Base-by-base conservation (phyloP, 441 rosid species). In the Breynia disticha region DNA sequence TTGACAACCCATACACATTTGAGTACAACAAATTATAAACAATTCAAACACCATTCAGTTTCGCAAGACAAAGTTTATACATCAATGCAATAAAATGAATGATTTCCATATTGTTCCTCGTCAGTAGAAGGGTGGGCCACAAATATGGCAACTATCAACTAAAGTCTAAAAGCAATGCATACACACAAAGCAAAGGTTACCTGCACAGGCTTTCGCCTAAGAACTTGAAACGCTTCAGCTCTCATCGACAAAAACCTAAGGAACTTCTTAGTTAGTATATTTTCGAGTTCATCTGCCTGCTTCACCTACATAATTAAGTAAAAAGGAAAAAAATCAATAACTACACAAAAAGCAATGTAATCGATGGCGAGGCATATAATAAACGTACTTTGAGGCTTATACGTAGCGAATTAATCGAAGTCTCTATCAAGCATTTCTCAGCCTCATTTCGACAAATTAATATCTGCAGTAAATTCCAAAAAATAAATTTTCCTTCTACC, bases 231-330 rank as follows among this genome's bases (percentile, higher is more conserved):
- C 63, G 97, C 98, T 75, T 93, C 97, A 65, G 98, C 95, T 61
- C 97, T 86, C 90, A 89, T 93, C 17, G 98, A 93, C 78, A 93
- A 75, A 78, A 93, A 93, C 70, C 93, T 78, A 48, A 91, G 89
- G 55, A 91, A 88, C 65, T 86, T 91, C 64, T 86, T 91, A 46
- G 91, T 69, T 59, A 91, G 72, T 56, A 91, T 88, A 67, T 89
- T 91, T 71, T 91, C 98, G 59, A 88, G 87, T 76, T 91, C 97
- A 79, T 88, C 97, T 37, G 97, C 80, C 72, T 91, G 97, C 68
- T 81, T 91, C 49, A 91, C 94, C 97, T 91, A 58, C 19, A 60
- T 18, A 78, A 46, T n/a, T n/a, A n/a, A n/a, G n/a, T 28, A 5
- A 35, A 24, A 57, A 66, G 50, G 49, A 1, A 50, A 46, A n/a